Conservation (phyloP, 257 asterid species). For the Nicotiana benthamiana region DNA sequence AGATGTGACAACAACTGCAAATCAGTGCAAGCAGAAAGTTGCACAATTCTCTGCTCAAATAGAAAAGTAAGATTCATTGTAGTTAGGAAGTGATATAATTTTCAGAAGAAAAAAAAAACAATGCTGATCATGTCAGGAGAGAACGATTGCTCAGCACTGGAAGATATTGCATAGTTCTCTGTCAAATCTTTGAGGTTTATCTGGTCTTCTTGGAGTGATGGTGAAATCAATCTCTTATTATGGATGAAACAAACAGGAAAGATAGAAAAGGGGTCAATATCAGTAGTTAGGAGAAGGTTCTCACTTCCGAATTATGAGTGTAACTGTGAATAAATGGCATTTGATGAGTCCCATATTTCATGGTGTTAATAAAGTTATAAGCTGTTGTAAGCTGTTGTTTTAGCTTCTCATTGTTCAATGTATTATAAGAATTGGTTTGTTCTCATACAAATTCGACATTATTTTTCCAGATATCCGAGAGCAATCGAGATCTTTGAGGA, state of each 20-base stretch:
- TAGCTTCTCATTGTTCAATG: neutral
- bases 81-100: neutral
- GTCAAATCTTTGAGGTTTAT: neutral
- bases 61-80: constrained; percentile 56
- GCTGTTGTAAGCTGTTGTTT: neutral
- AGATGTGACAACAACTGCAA: constrained; percentile 73
- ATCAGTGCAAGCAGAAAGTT: constrained; percentile 90
- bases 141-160: neutral
- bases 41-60: constrained; percentile 89
- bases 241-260: neutral
- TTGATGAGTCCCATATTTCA: neutral
- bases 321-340: neutral
- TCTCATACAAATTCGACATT: neutral
- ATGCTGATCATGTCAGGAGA: neutral
- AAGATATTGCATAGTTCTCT: neutral
- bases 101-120: constrained; percentile 1
- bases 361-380: neutral
- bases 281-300: neutral
- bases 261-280: neutral
- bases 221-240: neutral
- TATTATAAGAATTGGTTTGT: neutral
- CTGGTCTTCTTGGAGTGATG: neutral
- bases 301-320: neutral
- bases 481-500: constrained; percentile 88
- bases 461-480: constrained; percentile 63